Evolutionary conservation across 257 asterid genomes (phyloP).

Genomic region (Fraxinus quadrangulata): DNA sequence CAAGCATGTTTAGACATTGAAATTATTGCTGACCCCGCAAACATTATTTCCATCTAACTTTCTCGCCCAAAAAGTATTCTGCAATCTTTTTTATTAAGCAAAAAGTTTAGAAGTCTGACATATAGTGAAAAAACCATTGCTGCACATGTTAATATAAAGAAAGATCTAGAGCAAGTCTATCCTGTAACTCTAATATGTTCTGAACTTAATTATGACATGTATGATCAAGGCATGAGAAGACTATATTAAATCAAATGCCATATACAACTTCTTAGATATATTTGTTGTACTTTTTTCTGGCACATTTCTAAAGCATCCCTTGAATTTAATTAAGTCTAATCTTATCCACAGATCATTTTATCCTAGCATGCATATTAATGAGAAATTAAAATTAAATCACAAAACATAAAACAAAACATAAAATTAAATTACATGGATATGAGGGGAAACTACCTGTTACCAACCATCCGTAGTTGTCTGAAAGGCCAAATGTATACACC

Average conservation of each 20-base stretch:
- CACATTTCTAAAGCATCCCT: slow-evolving; percentile 1
- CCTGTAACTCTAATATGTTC: background rate
- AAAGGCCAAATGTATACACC: slow-evolving; percentile 99
- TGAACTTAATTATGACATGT: background rate
- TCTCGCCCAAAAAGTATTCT: background rate
- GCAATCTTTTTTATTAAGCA: background rate
- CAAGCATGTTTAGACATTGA: background rate
- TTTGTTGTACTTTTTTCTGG: background rate
- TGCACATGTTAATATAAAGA: background rate
- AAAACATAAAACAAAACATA: no score
- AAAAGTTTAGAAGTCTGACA: background rate
- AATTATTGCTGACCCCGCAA: background rate
- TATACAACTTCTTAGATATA: background rate
- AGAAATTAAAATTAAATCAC: no score
- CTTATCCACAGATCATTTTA: background rate
- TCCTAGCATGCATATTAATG: slow-evolving; percentile 10
- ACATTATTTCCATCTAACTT: background rate
- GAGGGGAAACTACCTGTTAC: slow-evolving; percentile 62
- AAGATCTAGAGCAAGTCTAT: slow-evolving; percentile 3
- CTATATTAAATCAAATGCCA: background rate
- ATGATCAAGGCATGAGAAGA: slow-evolving; percentile 2
- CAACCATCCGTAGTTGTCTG: slow-evolving; percentile 96
- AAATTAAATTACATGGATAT: slow-evolving; percentile 3
- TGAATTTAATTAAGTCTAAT: background rate
- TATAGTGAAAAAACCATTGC: background rate